A percentile compares a stretch with the other conserved stretches of the same genome.
Evolutionary conservation across 2,329 filamentous ascomycete species (phyloP).

Genomic region (Ceratocystis alfenasii): DNA sequence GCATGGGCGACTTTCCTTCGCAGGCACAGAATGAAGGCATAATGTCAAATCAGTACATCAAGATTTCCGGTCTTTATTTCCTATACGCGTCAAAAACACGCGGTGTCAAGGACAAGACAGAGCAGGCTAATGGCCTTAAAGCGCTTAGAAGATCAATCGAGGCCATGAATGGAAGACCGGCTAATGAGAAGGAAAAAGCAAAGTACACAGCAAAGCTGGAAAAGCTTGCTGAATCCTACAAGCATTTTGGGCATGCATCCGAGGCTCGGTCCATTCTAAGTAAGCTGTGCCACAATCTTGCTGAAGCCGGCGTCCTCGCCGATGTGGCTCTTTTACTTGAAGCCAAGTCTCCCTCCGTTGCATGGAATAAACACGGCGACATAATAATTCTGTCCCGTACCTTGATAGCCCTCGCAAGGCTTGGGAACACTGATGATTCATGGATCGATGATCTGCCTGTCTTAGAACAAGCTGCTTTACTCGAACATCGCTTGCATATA

Average conservation of each 20-base stretch:
- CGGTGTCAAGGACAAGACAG: conserved; percentile 33
- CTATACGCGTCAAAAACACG: conserved; percentile 33
- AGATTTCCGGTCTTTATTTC: conserved; percentile 61
- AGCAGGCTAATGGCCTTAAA: conserved; percentile 38
- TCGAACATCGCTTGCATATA: conserved; percentile 39
- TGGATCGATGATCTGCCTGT: conserved; percentile 44
- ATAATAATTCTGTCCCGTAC: conserved; percentile 45
- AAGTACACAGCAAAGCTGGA: conserved; percentile 54
- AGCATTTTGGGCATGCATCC: conserved; percentile 39
- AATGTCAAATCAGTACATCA: conserved; percentile 43
- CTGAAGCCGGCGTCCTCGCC: conserved; percentile 46
- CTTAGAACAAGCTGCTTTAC: conserved; percentile 42
- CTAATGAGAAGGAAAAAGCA: conserved; percentile 45
- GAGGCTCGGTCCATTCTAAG: conserved; percentile 48
- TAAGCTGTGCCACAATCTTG: conserved; percentile 49
- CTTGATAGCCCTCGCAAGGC: conserved; percentile 47
- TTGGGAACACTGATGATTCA: conserved; percentile 42
- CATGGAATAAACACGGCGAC: conserved; percentile 43
- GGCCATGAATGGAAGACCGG: conserved; percentile 42
- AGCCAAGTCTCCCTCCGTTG: conserved; percentile 38
- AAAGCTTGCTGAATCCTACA: conserved; percentile 50
- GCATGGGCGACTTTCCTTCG: conserved; percentile 35
- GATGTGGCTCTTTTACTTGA: conserved; percentile 40
- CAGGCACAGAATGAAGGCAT: conserved; percentile 26
- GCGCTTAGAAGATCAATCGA: conserved; percentile 54